Evolutionary conservation across 2,329 filamentous ascomycete species (phyloP), one percentile per base, ranked within the genome.

Genomic region (Diaporthe capsici): DNA sequence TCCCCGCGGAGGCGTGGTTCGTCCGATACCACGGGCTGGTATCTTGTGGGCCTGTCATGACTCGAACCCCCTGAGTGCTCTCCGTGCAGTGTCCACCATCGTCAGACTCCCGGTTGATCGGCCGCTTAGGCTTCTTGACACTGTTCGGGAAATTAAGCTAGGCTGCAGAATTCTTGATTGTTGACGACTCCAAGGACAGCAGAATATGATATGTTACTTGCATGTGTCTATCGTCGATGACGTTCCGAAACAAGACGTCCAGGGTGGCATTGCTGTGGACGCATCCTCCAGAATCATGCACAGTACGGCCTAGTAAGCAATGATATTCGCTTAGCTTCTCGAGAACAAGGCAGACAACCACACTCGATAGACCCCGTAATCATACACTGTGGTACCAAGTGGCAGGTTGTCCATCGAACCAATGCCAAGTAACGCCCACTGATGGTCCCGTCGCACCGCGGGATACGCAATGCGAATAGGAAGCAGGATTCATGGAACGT

Each of bases 121-220:
- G 20, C 63, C 63, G 44, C 63, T 51, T 53, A 47, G 12, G 20
- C 63, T 68, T 68, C 44, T 31, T 51, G 44, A 37, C 28, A 68
- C 47, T 68, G 65, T 39, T 53, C 65, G 65, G 65, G 31, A 68
- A 39, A 53, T 68, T 53, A 68, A 68, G 4, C 22, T 42, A 53
- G 65, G 47, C 47, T 68, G 47, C 65, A 42, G 65, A 68, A 28
- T 68, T 53, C 65, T 42, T 68, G 65, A 28, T 39, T 68, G n/a
- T 22, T n/a, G 65, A 15, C 31, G 34, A 13, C 47, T 39, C 47
- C 12, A 6, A 34, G 25, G 12, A 4, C 22, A 12, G 10, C 6
- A 28, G 47, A 42, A 68, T 68, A 53, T 51, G 65, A 68, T 42
- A 53, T 10, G 39, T 68, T 51, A 53, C 65, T 53, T 55, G 65